A percentile compares a stretch with the other conserved stretches of the same genome.
Evolutionary conservation across 1,284 basidiomycete genomes (phyloP).

Genomic region (Apiotrichum gracile): DNA sequence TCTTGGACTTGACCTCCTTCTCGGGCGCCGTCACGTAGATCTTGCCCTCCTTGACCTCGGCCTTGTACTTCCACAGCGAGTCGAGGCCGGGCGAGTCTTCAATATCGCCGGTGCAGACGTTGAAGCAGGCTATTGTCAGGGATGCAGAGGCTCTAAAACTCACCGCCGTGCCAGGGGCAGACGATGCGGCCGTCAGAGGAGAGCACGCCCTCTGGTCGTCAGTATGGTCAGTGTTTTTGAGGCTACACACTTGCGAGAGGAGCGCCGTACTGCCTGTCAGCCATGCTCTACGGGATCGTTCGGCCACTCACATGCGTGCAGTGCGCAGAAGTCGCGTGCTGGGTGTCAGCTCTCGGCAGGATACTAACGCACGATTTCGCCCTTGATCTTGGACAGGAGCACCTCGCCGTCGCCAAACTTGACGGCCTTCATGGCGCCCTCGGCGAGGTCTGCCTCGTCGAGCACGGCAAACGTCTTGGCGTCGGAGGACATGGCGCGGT

Average conservation of each 20-base stretch:
- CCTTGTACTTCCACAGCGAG: slow-evolving; percentile 75
- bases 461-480: slow-evolving; percentile 24
- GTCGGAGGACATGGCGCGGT: slow-evolving; percentile 11
- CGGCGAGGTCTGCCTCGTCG: slow-evolving; percentile 55
- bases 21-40: slow-evolving; percentile 72
- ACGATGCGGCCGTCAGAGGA: slow-evolving; percentile 71
- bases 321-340: slow-evolving; percentile 69
- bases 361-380: slow-evolving; percentile 49
- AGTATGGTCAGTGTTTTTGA: background rate
- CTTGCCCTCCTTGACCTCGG: slow-evolving; percentile 58
- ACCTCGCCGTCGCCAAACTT: slow-evolving; percentile 72
- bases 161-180: slow-evolving; percentile 87
- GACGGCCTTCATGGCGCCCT: slow-evolving; percentile 76
- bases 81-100: slow-evolving; percentile 88
- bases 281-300: background rate
- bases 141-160: slow-evolving; percentile 14
- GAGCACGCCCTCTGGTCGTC: slow-evolving; percentile 67
- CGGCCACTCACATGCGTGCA: slow-evolving; percentile 63
- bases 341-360: slow-evolving; percentile 12
- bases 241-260: slow-evolving; percentile 29
- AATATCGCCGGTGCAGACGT: slow-evolving; percentile 60
- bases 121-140: slow-evolving; percentile 66
- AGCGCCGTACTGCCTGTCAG: slow-evolving; percentile 37
- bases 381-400: slow-evolving; percentile 68
- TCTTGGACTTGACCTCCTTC: slow-evolving; percentile 64